Base-by-base conservation (phyloP, 1,284 basidiomycete genomes). In the Phylloporus sp. region DNA sequence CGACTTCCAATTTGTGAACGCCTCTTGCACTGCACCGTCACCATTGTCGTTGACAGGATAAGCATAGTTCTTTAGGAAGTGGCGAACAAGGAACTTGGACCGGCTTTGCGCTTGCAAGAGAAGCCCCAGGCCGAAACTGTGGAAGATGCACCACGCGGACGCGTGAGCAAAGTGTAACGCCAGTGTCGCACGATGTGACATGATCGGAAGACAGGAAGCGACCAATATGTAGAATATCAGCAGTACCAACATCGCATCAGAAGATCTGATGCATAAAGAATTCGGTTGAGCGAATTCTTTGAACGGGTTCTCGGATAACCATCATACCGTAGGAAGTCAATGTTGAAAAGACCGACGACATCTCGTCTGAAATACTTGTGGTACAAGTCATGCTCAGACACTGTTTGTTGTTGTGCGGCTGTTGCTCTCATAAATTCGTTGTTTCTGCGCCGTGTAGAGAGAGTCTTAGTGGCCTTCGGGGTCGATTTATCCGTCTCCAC, bases 1-100 rank as follows among this genome's bases (percentile, higher is more conserved):
- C 10, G 85, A 84, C 78, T 98, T 98, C 96, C 96, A 99, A 76
- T 97, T 97, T 39, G 84, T 83, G 72, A 98, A 99, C 0, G 96
- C 94, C 75, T 98, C 97, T 55, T 90, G 85, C 17, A 96, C 87
- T 0, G 96, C 95, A 58, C 89, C 87, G 74, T 86, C 77, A 57
- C 87, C 82, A 42, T 80, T 83, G 65, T 88, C 85, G 66, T 80
- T 80, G 68, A 78, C 80, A 12, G 88, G 85, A 76, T 96, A 96
- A 67, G 95, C 88, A 74, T 95, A 96, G 73, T 95, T 89, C 81
- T 96, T 96, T 70, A 98, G 78, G 77, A 93, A 99, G 76, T 98
- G 97, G 63, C 95, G 82, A 32, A 99, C 96, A 55, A 98, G 81
- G 83, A 93, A 98, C 77, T 95, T 96, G 74, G 81, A 86, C 74